Evolutionary conservation across 192 early-diverging fungal genomes (phyloP).

Genomic region (Backusella parvicylindrica): DNA sequence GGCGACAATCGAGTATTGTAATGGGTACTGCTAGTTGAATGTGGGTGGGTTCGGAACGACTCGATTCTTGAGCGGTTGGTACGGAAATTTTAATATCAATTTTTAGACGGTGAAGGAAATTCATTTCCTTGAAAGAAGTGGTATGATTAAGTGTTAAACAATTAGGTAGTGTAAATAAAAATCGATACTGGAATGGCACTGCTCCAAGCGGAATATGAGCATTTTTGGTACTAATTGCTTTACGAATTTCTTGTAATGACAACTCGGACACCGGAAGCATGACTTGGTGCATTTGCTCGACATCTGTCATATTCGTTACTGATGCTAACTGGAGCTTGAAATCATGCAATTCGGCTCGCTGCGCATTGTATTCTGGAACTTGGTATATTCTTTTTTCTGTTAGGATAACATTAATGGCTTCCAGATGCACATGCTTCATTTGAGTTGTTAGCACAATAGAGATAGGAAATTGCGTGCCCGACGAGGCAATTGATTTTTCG

Average conservation of each 20-base stretch:
- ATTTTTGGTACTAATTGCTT: constrained; percentile 12
- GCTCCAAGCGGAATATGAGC: constrained; percentile 15
- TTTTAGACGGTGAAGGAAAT: constrained; percentile 23
- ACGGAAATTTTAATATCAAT: constrained; percentile 25
- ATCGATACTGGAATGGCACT: constrained; percentile 15
- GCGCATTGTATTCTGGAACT: constrained; percentile 27
- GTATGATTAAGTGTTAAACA: constrained; percentile 29
- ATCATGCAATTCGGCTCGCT: constrained; percentile 14
- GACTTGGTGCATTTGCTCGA: not conserved
- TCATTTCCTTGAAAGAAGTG: constrained; percentile 23
- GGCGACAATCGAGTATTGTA: constrained; percentile 26
- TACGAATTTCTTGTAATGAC: constrained; percentile 4
- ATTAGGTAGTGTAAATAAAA: constrained; percentile 31
- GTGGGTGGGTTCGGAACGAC: not conserved
- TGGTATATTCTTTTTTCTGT: constrained; percentile 27
- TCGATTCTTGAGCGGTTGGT: not conserved
- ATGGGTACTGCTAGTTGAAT: constrained; percentile 23
- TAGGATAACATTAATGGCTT: constrained; percentile 20
- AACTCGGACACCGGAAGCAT: not conserved
- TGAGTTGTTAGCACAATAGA: constrained; percentile 12
- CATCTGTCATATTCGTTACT: constrained; percentile 6
- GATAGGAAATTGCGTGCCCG: constrained; percentile 27
- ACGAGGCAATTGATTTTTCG: constrained; percentile 29
- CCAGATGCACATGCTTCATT: constrained; percentile 18
- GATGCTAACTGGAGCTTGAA: constrained; percentile 13